Evolutionary conservation across 1,139 yeast genomes (phyloP).

Genomic region (Yueomyces sp.): DNA sequence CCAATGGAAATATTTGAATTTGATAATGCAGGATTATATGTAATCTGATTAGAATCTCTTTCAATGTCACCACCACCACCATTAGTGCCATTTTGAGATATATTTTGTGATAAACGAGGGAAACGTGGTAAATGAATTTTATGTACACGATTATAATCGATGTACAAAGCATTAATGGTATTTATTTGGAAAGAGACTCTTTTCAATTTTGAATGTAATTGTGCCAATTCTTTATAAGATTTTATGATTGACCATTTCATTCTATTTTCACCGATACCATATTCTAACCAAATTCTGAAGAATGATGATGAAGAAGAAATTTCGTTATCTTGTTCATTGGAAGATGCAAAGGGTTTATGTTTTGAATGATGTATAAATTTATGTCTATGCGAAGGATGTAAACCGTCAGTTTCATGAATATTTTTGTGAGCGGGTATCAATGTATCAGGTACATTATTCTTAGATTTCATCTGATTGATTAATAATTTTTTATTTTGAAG

Average conservation of each 20-base stretch:
- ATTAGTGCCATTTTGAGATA: background rate
- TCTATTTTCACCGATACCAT: conserved; percentile 75
- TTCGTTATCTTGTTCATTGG: conserved; percentile 6
- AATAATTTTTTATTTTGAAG: too few species aligned
- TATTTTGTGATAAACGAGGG: conserved; percentile 18
- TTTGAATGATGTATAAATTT: background rate
- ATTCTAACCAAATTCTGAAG: conserved; percentile 66
- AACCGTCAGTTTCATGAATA: background rate
- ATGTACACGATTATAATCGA: conserved; percentile 14
- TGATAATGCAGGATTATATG: background rate
- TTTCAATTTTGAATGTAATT: conserved; percentile 57
- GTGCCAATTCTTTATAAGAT: conserved; percentile 56
- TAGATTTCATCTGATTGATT: background rate
- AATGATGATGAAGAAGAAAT: conserved; percentile 16
- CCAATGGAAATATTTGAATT: background rate
- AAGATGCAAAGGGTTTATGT: background rate
- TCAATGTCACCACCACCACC: background rate
- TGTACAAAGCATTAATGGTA: conserved; percentile 15
- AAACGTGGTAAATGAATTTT: conserved; percentile 20
- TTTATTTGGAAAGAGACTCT: conserved; percentile 32
- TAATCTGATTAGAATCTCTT: background rate
- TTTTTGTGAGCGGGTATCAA: background rate
- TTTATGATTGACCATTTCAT: conserved; percentile 72
- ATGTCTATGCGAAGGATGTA: background rate
- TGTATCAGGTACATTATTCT: background rate